These are phyloP conservation scores for Kwoniella sp. DNA, from an alignment of 768 basidiomycete genomes.

Conservation along the genomic window DNA sequence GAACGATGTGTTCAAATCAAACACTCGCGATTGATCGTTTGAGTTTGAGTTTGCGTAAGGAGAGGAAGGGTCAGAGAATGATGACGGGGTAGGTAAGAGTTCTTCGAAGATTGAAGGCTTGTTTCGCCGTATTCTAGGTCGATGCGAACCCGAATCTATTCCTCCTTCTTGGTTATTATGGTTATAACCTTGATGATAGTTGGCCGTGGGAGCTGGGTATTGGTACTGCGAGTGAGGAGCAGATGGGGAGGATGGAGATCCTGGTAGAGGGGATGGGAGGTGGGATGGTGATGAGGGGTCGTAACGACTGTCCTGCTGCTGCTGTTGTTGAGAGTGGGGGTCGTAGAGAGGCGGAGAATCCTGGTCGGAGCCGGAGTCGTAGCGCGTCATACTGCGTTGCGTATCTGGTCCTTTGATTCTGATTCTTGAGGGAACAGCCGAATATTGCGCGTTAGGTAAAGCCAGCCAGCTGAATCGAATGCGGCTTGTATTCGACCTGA, in stretches of 20 bases:
- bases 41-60: neutral
- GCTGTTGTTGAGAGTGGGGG: neutral
- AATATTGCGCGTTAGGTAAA: no score
- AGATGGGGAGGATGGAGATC: neutral
- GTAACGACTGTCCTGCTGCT: neutral
- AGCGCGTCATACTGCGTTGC: neutral
- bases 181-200: no score
- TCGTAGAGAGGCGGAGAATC: neutral
- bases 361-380: neutral
- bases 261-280: neutral
- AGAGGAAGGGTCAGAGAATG: neutral
- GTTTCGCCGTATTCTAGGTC: conserved; percentile 12
- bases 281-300: neutral
- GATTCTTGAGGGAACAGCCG: no score
- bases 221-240: neutral
- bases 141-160: neutral
- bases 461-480: no score
- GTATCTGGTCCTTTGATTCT: neutral
- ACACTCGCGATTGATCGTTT: neutral
- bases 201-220: no score
- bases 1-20: conserved; percentile 5
- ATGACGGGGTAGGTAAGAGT: conserved; percentile 28
- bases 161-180: no score
- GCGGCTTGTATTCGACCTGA: no score
- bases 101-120: conserved; percentile 37